phyloP scores from a whole-genome alignment of 2,329 filamentous ascomycete species.

The Neofusicoccum sp. region DNA sequence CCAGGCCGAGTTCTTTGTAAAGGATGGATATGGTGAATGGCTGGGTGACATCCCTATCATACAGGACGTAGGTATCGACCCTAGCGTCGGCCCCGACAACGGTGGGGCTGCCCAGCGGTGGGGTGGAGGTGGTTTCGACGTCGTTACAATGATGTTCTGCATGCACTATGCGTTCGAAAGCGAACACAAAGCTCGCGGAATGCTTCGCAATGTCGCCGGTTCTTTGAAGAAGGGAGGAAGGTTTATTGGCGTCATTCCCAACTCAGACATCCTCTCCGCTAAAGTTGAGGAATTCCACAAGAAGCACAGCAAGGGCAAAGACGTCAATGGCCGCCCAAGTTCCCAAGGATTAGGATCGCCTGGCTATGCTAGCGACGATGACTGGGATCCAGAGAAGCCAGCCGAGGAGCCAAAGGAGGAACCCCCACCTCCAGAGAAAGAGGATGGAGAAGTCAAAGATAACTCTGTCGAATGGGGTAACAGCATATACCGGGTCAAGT shows the following conservation, averaged over 20 bases:
- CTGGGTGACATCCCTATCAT: slow-evolving; percentile 82
- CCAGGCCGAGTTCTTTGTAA: slow-evolving; percentile 83
- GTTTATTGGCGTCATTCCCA: slow-evolving; percentile 95
- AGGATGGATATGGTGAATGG: slow-evolving; percentile 89
- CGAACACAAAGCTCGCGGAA: slow-evolving; percentile 84
- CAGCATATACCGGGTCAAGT: slow-evolving; percentile 86
- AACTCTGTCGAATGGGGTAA: slow-evolving; percentile 81
- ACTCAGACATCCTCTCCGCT: slow-evolving; percentile 84
- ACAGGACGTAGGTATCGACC: slow-evolving; percentile 83
- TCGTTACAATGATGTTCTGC: slow-evolving; percentile 99
- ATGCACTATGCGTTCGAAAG: slow-evolving; percentile 98
- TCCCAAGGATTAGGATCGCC: slow-evolving; percentile 28
- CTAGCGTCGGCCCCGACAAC: slow-evolving; percentile 61
- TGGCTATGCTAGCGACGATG: slow-evolving; percentile 35
- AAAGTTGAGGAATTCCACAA: slow-evolving; percentile 78
- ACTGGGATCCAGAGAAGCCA: slow-evolving; percentile 50
- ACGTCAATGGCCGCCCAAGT: slow-evolving; percentile 35
- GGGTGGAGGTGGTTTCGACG: slow-evolving; percentile 81
- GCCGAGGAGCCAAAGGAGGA: slow-evolving; percentile 39
- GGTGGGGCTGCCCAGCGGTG: slow-evolving; percentile 63
- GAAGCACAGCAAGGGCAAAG: slow-evolving; percentile 42
- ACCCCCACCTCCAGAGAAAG: slow-evolving; percentile 27
- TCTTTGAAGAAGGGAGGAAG: slow-evolving; percentile 90
- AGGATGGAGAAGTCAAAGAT: slow-evolving; percentile 50
- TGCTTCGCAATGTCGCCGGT: slow-evolving; percentile 91